Evolutionary conservation across 495 filamentous ascomycete species (phyloP), one percentile per base, ranked within the genome.

Genomic region (Lentithecium fluviatile): DNA sequence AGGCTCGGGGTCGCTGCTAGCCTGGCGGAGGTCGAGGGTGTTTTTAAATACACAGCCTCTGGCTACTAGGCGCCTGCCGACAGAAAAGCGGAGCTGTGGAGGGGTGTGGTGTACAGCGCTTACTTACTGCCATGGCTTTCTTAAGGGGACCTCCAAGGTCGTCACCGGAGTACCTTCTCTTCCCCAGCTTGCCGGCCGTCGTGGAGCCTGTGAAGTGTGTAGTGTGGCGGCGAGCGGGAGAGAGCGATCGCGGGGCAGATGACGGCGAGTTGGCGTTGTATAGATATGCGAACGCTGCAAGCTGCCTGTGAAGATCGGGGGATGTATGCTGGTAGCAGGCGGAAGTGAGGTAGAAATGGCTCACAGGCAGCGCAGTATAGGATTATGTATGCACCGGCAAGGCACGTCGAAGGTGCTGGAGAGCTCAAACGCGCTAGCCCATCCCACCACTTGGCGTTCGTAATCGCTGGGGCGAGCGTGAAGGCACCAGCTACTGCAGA

Each of bases 151-250:
- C 83, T 77, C 79, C 76, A 73, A 80, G 75, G 69, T 89, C 83
- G 77, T 88, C 87, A 77, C 83, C 81, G 67, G 89, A 91, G 70
- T 85, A 80, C 79, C 89, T 93, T 77, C 90, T 88, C 83, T 95
- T 89, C 82, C 85, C 87, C 84, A 86, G 86, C 80, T 83, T 85
- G 78, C 77, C 76, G 76, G 74, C 76, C 70, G 77, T 75, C 32
- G 42, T 13, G 54, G 32, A 49, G 56, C 53, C 36, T 55, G 37
- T 37, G 48, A 56, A 59, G 53, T 51, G 54, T 59, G 26, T 37
- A 55, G 46, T n/a, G 52, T 57, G 53, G 63, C 57, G 43, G 51
- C 40, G 40, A 43, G 6, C 24, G 43, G n/a, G 8, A 25, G 20
- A 12, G 34, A 37, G 19, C 29, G 51, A 23, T 20, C 2, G 5